Percentiles rank a stretch among this genome's conserved stretches.
Evolutionary conservation across 768 basidiomycete species (phyloP).

Genomic region (Auricularia heimuer): DNA sequence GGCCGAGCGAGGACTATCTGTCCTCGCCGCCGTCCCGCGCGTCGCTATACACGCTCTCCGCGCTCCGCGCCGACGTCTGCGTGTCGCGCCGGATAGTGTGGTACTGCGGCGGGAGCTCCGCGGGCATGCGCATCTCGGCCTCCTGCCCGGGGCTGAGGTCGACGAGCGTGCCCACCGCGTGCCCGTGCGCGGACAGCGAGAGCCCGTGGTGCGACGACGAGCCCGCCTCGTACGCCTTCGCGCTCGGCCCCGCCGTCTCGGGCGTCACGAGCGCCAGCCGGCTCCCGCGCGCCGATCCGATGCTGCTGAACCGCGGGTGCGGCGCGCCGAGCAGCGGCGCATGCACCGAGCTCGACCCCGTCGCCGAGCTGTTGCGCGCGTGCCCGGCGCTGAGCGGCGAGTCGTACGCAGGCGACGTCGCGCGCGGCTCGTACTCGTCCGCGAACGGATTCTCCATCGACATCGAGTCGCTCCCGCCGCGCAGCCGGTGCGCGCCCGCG

Average conservation of each 20-base stretch:
- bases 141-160: neutral
- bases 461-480: neutral
- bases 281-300: neutral
- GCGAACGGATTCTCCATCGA: neutral
- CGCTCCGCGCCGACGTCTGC: neutral
- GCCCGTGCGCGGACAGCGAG: neutral
- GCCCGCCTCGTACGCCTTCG: neutral
- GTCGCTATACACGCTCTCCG: neutral
- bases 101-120: slow-evolving; percentile 1
- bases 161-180: neutral
- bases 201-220: neutral
- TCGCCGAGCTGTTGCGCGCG: too few relatives aligned
- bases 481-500: neutral
- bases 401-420: neutral
- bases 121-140: neutral
- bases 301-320: neutral
- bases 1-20: neutral
- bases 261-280: neutral
- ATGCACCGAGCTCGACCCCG: too few relatives aligned
- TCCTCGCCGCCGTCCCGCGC: neutral
- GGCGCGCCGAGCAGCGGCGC: neutral
- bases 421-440: neutral
- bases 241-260: neutral
- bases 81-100: neutral
- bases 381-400: too few relatives aligned